Evolutionary conservation across 2,329 filamentous ascomycete species (phyloP), one percentile per base, ranked within the genome.

Genomic region (Aspergillus pseudoterreus): DNA sequence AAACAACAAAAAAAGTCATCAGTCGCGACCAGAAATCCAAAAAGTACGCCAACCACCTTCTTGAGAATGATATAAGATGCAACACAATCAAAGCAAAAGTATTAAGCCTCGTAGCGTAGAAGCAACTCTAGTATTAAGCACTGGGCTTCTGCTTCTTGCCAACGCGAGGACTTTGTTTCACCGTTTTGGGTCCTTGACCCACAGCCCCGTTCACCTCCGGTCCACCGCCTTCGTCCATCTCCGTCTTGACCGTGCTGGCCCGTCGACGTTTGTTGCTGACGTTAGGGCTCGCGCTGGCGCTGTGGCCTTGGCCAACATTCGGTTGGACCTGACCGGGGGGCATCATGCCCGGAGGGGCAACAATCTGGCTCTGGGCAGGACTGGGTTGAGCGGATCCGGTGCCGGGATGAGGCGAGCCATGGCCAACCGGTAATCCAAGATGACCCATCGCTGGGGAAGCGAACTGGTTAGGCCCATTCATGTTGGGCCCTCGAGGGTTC

Each of bases 251-350:
- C 12, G 78, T 78, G 66, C 82, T 85, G 22, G 77, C 69, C 53
- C 83, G 74, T 53, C 83, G 77, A 52, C 80, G 73, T 68, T 86
- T 86, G 61, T 77, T 78, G 44, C 72, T 78, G 41, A 83, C 77
- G 58, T 82, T 84, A 2, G 83, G 83, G 57, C 82, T 85, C 4
- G 83, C 84, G 57, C 82, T 85, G 30, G 82, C 80, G 60, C 81
- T 84, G 8, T 78, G 74, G 3, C 74, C 77, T 57, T 72, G 67
- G 50, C 62, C 69, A 47, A 65, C 79, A 65, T 76, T 82, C 12
- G 72, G 68, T 56, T 77, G 80, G n/a, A 78, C 77, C 43, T 81
- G 62, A 73, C 82, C 64, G 77, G 82, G 81, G 43, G 78, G 75
- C 46, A 79, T 73, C 79, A 85, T 83, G 21, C 73, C 70, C 58